Evolutionary conservation across 345 rosid species (phyloP).

Genomic region (Firmiana major): DNA sequence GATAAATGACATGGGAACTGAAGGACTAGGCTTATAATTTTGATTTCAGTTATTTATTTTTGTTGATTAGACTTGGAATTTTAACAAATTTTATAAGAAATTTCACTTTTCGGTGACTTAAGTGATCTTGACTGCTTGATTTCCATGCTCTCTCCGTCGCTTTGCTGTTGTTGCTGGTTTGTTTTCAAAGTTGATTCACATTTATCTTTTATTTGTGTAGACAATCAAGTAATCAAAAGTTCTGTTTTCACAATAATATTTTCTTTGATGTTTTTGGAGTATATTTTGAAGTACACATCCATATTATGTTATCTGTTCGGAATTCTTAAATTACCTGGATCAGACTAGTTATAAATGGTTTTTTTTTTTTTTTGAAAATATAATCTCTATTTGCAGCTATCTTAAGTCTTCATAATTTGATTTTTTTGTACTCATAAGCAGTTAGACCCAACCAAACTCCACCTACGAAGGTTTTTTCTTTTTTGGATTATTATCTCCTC

Average conservation of each 20-base stretch:
- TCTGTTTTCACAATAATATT: neutral
- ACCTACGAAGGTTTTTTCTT: neutral
- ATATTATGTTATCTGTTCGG: neutral
- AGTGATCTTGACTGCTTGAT: neutral
- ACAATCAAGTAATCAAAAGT: neutral
- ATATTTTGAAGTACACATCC: neutral
- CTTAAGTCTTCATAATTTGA: neutral
- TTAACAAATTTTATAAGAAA: neutral
- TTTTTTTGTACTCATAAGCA: neutral
- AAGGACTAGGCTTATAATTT: neutral
- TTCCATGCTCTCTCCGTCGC: neutral
- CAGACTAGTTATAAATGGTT: neutral
- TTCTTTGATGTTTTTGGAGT: neutral
- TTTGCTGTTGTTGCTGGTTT: neutral
- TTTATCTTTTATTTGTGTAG: neutral
- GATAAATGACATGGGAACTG: neutral
- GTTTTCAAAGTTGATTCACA: neutral
- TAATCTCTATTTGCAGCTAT: neutral
- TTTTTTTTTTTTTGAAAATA: neutral
- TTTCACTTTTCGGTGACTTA: neutral
- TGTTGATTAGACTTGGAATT: neutral
- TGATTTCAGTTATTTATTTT: neutral
- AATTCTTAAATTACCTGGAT: neutral
- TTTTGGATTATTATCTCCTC: no score
- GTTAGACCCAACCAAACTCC: neutral